Conservation (phyloP, 345 rosid genomes). For the Murraya paniculata region DNA sequence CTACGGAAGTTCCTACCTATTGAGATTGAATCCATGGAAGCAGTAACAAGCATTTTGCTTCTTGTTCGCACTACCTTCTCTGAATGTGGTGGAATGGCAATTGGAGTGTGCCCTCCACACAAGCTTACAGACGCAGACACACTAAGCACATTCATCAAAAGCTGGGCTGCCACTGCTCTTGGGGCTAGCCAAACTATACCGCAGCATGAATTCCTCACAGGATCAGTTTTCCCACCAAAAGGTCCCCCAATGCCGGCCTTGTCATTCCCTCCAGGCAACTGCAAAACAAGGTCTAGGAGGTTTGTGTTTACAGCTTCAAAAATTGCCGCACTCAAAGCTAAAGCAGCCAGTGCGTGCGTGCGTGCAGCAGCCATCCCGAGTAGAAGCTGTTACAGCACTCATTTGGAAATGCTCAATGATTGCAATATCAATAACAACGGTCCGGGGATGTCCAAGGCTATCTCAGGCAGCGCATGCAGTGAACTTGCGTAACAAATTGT, state of each 20-base stretch:
- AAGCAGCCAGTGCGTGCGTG: neutral
- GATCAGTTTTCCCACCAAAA: neutral
- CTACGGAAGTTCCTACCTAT: too few relatives aligned
- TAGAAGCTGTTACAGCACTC: slow-evolving; percentile 15
- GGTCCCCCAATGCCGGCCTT: neutral
- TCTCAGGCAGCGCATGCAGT: neutral
- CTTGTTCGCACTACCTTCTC: slow-evolving; percentile 24
- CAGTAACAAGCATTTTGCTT: slow-evolving; percentile 7
- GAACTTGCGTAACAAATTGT: neutral
- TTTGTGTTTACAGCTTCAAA: slow-evolving; percentile 15
- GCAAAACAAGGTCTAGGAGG: slow-evolving; percentile 1
- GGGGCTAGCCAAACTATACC: neutral
- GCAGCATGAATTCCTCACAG: neutral
- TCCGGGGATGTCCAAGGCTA: neutral
- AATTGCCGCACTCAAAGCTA: neutral
- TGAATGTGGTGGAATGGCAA: slow-evolving; percentile 43
- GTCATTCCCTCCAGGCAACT: neutral
- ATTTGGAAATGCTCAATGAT: slow-evolving; percentile 13
- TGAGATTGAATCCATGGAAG: neutral
- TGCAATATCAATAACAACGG: neutral
- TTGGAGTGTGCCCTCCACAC: slow-evolving; percentile 37
- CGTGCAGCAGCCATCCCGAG: slow-evolving; percentile 10
- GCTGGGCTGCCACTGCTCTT: neutral
- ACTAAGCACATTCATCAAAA: neutral
- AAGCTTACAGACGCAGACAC: slow-evolving; percentile 28